phyloP scores from a whole-genome alignment of 805 yeast species.

The Zygosaccharomyces gambellarensis region DNA sequence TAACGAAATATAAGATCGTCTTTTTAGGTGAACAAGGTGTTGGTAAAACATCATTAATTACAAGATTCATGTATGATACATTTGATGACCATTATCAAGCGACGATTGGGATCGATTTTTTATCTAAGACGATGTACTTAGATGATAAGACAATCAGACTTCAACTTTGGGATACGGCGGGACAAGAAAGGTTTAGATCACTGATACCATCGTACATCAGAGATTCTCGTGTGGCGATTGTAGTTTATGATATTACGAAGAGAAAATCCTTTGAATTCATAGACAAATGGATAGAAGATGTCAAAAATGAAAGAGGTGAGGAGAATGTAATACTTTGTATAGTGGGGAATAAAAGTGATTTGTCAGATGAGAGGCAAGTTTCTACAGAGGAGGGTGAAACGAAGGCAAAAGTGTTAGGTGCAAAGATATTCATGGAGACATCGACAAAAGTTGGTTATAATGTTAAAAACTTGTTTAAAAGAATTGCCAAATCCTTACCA shows the following conservation, averaged over 20 bases:
- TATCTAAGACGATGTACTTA: constrained; percentile 89
- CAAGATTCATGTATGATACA: constrained; percentile 97
- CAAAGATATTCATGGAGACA: constrained; percentile 82
- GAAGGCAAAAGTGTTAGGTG: constrained; percentile 65
- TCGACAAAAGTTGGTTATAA: constrained; percentile 94
- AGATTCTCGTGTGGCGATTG: constrained; percentile 95
- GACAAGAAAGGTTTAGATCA: constrained; percentile 93
- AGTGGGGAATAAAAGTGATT: constrained; percentile 89
- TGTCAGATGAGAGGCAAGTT: constrained; percentile 75
- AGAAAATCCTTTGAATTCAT: constrained; percentile 79
- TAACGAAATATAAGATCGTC: constrained; percentile 76
- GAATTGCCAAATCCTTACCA: constrained; percentile 86
- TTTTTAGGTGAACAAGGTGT: constrained; percentile 96
- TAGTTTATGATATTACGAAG: constrained; percentile 89
- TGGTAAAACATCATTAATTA: constrained; percentile 91
- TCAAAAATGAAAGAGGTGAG: constrained; percentile 83
- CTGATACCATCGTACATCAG: constrained; percentile 93
- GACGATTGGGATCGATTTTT: constrained; percentile 93
- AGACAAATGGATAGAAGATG: constrained; percentile 91
- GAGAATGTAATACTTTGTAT: constrained; percentile 81
- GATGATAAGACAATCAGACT: constrained; percentile 93
- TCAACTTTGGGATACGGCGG: constrained; percentile 97
- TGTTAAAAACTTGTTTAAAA: constrained; percentile 82
- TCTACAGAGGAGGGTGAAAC: constrained; percentile 79
- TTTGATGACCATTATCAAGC: constrained; percentile 94